These are phyloP conservation scores for Pythium aristosporum DNA, from an alignment of 352 stramenopile genomes.

Conservation along the genomic window DNA sequence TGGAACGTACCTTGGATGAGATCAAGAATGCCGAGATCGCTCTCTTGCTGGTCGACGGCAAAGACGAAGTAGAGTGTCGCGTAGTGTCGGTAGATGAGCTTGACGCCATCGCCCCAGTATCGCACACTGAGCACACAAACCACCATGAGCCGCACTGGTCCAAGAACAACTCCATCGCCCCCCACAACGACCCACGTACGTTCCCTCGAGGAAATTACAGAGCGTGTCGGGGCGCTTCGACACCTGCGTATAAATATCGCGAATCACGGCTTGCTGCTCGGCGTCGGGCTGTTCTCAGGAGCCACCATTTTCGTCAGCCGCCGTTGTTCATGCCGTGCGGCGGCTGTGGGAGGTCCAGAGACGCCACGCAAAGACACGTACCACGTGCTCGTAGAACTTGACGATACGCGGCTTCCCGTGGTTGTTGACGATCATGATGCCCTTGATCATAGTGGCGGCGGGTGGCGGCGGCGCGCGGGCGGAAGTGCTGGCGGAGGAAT, in stretches of 20 bases:
- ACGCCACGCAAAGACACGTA: conserved; percentile 38
- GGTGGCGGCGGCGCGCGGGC: not conserved
- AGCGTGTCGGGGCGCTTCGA: conserved; percentile 97
- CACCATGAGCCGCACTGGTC: not conserved
- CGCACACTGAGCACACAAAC: conserved; percentile 43
- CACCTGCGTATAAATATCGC: conserved; percentile 98
- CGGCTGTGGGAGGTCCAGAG: not conserved
- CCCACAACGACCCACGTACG: conserved; percentile 38
- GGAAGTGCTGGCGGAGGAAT: not conserved
- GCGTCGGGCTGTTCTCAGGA: conserved; percentile 82
- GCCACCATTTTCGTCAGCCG: not conserved
- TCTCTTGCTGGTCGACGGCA: conserved; percentile 97
- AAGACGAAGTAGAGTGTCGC: conserved; percentile 99
- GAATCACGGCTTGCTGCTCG: conserved; percentile 96
- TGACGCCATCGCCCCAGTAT: conserved; percentile 96
- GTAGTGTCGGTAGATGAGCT: conserved; percentile 99
- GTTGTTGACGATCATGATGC: conserved; percentile 99
- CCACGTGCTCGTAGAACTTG: conserved; percentile 99
- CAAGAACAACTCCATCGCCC: not conserved
- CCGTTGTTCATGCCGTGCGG: too few species aligned
- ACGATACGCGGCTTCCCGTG: conserved; percentile 97
- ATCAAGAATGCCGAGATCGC: conserved; percentile 98
- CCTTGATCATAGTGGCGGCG: conserved; percentile 93
- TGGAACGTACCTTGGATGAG: conserved; percentile 93
- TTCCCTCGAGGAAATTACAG: conserved; percentile 99